phyloP scores from a whole-genome alignment of 805 yeast species.

The Kregervanrija fluxuum region DNA sequence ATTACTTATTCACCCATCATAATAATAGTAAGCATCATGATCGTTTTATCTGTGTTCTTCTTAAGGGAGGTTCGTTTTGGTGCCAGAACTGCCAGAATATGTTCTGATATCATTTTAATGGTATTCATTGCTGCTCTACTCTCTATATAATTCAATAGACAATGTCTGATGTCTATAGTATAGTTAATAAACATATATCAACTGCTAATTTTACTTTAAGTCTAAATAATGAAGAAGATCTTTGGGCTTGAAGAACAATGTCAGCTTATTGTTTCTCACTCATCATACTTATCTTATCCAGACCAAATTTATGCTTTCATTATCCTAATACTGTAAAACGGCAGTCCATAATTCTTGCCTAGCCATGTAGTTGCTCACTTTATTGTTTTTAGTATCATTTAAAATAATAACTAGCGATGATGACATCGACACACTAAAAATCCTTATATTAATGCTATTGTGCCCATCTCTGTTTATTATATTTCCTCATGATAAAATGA shows the following conservation, averaged over 20 bases:
- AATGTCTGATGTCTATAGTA: slow-evolving; percentile 58
- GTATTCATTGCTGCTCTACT: slow-evolving; percentile 61
- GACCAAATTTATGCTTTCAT: slow-evolving; percentile 43
- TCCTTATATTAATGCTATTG: no score
- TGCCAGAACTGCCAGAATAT: slow-evolving; percentile 54
- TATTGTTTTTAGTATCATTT: slow-evolving; percentile 45
- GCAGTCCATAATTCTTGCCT: slow-evolving; percentile 50
- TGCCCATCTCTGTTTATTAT: no score
- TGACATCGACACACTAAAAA: not conserved
- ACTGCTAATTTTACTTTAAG: slow-evolving; percentile 32
- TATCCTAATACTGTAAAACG: slow-evolving; percentile 25
- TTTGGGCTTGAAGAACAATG: slow-evolving; percentile 66
- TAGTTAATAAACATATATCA: slow-evolving; percentile 44
- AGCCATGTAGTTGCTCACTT: slow-evolving; percentile 43
- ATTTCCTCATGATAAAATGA: no score
- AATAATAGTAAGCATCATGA: slow-evolving; percentile 71
- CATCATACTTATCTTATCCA: slow-evolving; percentile 71
- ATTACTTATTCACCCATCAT: slow-evolving; percentile 47
- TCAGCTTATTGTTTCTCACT: slow-evolving; percentile 66
- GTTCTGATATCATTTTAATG: slow-evolving; percentile 56
- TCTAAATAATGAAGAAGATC: slow-evolving; percentile 36
- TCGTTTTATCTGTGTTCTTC: slow-evolving; percentile 55
- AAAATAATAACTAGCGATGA: slow-evolving; percentile 16
- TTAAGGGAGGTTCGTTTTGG: slow-evolving; percentile 51
- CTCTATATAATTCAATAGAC: slow-evolving; percentile 36